Base-by-base conservation (phyloP, 2,329 filamentous ascomycete genomes). In the Metarhizium album region DNA sequence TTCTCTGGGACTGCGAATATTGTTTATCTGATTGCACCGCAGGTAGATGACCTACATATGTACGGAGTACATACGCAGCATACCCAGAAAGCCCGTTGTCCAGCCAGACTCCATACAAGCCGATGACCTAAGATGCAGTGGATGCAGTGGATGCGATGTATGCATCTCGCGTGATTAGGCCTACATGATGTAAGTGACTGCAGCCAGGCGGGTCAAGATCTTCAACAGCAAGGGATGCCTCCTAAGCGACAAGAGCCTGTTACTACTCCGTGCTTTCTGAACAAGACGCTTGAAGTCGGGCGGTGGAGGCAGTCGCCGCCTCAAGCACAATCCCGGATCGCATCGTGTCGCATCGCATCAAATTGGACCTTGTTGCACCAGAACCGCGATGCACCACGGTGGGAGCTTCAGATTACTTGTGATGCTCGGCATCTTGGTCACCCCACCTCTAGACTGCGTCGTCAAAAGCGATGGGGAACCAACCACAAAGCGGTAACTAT, bases 131-230 rank as follows among this genome's bases (percentile, higher is more conserved):
- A 51, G 18, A 48, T 46, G 42, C 42, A 43, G 46, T 49, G 47
- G 40, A 49, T 54, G 55, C 51, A n/a, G n/a, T n/a, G n/a, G n/a
- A n/a, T n/a, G n/a, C n/a, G 33, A 50, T 48, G n/a, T 29, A 29
- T 29, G 53, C 49, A 50, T 54, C 48, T 52, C 37, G 51, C 50
- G 31, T 53, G 53, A 52, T 45, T 48, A 46, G 45, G 45, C 35
- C 45, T 24, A 43, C 18, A 23, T 29, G 9, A 27, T 52, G 22
- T 46, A 43, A 27, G 48, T 27, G 37, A 47, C 47, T 51, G 52
- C 50, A 49, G 24, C 24, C 37, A 40, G 45, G 49, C 48, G 51
- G 48, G 45, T 48, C 50, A 54, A n/a, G 53, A 54, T 54, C 47
- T 47, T 42, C 45, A 49, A 47, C 48, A 31, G 48, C 47, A 38